A percentile compares a stretch with the other conserved stretches of the same genome.
Conservation (phyloP, 2,329 filamentous ascomycete species). For the Calonectria leucothoes region DNA sequence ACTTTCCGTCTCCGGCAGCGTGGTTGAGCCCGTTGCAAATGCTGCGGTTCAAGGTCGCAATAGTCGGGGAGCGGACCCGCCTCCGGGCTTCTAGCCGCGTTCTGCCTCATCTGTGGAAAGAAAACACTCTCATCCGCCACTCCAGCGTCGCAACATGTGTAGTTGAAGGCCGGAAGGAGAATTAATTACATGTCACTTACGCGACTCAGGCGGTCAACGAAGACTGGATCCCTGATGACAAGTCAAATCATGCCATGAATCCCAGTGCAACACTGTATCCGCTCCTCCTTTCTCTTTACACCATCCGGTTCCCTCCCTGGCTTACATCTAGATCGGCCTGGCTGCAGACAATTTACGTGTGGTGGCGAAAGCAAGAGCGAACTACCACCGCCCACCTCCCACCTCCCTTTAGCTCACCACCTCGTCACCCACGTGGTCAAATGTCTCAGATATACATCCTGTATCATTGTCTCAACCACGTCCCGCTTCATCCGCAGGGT, state of each 20-base stretch:
- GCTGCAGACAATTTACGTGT: not conserved
- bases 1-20: not conserved
- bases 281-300: conserved; percentile 12
- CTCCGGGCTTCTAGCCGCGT: not conserved
- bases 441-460: conserved; percentile 34
- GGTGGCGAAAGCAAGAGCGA: not conserved
- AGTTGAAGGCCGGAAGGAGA: not conserved
- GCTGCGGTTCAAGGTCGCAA: conserved; percentile 1
- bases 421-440: conserved; percentile 39
- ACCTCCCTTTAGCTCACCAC: conserved; percentile 28
- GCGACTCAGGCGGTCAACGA: conserved; percentile 29
- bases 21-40: not conserved
- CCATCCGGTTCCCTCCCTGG: not conserved
- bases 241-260: conserved; percentile 19
- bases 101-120: not conserved
- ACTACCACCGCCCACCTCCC: no score
- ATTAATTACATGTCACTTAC: conserved; percentile 29
- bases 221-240: conserved; percentile 24
- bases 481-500: conserved; percentile 28
- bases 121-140: conserved; percentile 3
- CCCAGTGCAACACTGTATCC: conserved; percentile 18
- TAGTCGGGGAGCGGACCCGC: not conserved
- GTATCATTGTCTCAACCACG: conserved; percentile 36
- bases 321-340: conserved; percentile 8
- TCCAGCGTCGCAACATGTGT: conserved; percentile 5